A percentile compares a stretch with the other conserved stretches of the same genome.
Conservation (phyloP, 1,284 basidiomycete species). For the Leccinum pseudoinsigne region DNA sequence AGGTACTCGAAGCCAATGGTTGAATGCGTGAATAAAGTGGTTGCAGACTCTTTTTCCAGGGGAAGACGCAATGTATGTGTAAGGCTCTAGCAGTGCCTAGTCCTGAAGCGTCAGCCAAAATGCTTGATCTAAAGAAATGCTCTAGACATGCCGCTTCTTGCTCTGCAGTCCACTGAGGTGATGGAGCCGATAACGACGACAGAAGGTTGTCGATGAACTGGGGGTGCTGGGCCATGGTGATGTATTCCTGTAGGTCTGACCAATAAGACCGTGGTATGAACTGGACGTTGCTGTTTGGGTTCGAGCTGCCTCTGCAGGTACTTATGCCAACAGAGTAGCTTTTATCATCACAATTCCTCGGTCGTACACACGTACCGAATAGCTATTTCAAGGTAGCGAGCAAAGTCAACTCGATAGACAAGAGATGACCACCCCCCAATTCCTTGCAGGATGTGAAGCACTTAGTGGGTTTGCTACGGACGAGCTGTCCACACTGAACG, state of each 20-base stretch:
- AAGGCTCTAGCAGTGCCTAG: conserved; percentile 81
- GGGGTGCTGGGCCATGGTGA: conserved; percentile 16
- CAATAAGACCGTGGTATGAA: not conserved
- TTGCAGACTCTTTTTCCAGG: conserved; percentile 94
- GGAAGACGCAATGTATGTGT: conserved; percentile 82
- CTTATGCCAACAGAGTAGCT: not conserved
- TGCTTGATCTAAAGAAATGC: not conserved
- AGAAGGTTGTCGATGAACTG: conserved; percentile 27
- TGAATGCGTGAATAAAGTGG: conserved; percentile 91
- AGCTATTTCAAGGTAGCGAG: no score
- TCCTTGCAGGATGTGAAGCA: not conserved
- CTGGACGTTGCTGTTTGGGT: not conserved
- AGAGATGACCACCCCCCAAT: not conserved
- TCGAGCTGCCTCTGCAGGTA: not conserved
- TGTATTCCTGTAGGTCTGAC: not conserved
- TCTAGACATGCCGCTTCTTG: conserved; percentile 24
- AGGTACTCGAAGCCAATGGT: conserved; percentile 89
- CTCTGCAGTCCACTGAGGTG: conserved; percentile 9
- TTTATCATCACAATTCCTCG: not conserved
- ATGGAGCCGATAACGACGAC: conserved; percentile 17
- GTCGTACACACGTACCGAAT: not conserved
- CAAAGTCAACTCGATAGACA: no score
- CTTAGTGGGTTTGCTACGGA: not conserved
- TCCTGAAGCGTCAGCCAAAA: not conserved
- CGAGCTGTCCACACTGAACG: not conserved